These are phyloP conservation scores for Fusarium musae DNA, from an alignment of 2,329 filamentous ascomycete genomes.

Conservation along the genomic window DNA sequence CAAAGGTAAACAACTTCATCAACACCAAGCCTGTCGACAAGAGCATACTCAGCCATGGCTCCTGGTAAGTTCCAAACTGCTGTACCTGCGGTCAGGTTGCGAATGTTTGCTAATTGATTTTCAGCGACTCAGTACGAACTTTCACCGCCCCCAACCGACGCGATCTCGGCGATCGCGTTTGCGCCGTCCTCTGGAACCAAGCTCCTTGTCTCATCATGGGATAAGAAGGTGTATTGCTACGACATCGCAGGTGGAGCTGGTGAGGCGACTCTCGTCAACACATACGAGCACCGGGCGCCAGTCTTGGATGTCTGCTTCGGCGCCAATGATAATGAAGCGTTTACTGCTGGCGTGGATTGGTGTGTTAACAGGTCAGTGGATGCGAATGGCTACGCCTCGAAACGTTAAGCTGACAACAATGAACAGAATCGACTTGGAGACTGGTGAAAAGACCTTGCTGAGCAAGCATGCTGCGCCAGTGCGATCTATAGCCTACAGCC, in stretches of 20 bases:
- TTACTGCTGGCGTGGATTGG: conserved; percentile 87
- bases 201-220: conserved; percentile 94
- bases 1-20: conserved; percentile 51
- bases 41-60: conserved; percentile 51
- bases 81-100: neutral
- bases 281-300: conserved; percentile 83
- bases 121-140: conserved; percentile 83
- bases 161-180: conserved; percentile 87
- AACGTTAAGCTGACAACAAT: conserved; percentile 19
- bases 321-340: conserved; percentile 82
- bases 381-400: conserved; percentile 1
- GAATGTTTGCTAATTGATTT: conserved; percentile 30
- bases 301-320: conserved; percentile 95
- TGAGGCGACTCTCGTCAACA: conserved; percentile 68
- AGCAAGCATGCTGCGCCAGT: conserved; percentile 84
- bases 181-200: conserved; percentile 78
- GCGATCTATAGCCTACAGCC: conserved; percentile 84
- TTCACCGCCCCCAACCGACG: conserved; percentile 83
- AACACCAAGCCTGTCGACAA: conserved; percentile 22
- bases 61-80: conserved; percentile 49
- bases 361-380: conserved; percentile 75
- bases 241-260: conserved; percentile 72
- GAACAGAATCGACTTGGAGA: conserved; percentile 72
- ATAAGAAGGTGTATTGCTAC: conserved; percentile 91
- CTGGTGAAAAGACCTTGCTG: conserved; percentile 77